Conservation (phyloP, 1,284 basidiomycete species). For the Schizopora paradoxa region DNA sequence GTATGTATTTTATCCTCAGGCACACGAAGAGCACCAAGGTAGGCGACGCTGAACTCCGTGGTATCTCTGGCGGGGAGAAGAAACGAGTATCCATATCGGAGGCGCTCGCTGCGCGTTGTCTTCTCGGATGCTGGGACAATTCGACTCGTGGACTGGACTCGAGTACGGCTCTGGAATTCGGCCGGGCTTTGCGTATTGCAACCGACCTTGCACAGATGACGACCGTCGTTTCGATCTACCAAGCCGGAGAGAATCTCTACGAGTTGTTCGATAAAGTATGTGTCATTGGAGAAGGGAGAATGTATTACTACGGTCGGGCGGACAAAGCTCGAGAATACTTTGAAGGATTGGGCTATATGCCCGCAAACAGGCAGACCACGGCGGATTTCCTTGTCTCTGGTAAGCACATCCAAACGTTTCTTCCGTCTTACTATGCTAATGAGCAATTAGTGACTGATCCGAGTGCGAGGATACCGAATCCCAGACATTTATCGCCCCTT, state of each 20-base stretch:
- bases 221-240: conserved; percentile 41
- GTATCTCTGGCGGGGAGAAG: conserved; percentile 42
- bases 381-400: conserved; percentile 35
- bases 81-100: conserved; percentile 44
- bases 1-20: conserved; percentile 30
- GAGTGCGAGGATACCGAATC: background rate
- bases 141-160: conserved; percentile 44
- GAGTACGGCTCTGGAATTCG: conserved; percentile 39
- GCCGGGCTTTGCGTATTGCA: conserved; percentile 34
- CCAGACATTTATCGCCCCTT: conserved; percentile 1
- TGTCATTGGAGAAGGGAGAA: conserved; percentile 43
- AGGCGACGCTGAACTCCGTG: conserved; percentile 40
- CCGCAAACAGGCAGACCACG: conserved; percentile 33
- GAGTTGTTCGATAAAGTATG: conserved; percentile 40
- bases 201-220: conserved; percentile 35
- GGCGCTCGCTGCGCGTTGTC: conserved; percentile 31
- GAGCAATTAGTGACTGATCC: conserved; percentile 6
- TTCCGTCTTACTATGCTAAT: no score
- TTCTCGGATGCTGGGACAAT: conserved; percentile 39
- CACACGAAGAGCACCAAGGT: conserved; percentile 38
- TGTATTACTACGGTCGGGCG: conserved; percentile 43
- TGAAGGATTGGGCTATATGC: conserved; percentile 40
- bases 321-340: conserved; percentile 41
- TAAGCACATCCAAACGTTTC: conserved; percentile 1
- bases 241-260: conserved; percentile 32